phyloP scores from a whole-genome alignment of 768 basidiomycete species.

The Serendipita sp. region DNA sequence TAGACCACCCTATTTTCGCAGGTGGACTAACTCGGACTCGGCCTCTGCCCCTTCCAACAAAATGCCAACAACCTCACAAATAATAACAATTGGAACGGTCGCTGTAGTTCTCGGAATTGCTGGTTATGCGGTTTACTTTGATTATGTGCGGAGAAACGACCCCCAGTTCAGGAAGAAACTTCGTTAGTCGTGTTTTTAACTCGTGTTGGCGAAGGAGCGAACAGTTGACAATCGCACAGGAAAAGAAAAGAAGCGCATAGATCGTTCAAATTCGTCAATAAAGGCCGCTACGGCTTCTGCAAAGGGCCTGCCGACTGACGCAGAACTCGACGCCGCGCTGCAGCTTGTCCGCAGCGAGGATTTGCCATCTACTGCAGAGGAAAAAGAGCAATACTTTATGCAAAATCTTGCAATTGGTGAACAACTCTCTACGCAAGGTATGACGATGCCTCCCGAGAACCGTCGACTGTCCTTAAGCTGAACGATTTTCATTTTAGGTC shows the following conservation, averaged over 20 bases:
- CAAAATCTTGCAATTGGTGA: conserved; percentile 77
- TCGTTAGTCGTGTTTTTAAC: conserved; percentile 34
- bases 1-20: too few species aligned
- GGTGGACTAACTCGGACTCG: neutral
- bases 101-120: conserved; percentile 36
- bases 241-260: conserved; percentile 82
- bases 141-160: conserved; percentile 85
- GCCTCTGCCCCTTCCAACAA: neutral
- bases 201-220: conserved; percentile 4
- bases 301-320: conserved; percentile 16
- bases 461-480: neutral
- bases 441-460: conserved; percentile 13
- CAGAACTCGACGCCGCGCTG: conserved; percentile 46
- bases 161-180: conserved; percentile 73
- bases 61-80: neutral
- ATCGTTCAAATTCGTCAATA: conserved; percentile 36
- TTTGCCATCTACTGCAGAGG: conserved; percentile 48
- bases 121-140: conserved; percentile 86
- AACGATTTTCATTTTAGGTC: conserved; percentile 33
- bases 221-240: conserved; percentile 28
- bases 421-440: conserved; percentile 60
- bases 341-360: conserved; percentile 53
- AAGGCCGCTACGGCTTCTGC: conserved; percentile 20
- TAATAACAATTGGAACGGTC: neutral
- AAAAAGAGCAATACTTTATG: conserved; percentile 85